A percentile compares a stretch with the other conserved stretches of the same genome.
Evolutionary conservation across 148 eudicot genomes (phyloP).

Genomic region (Spergularia marina): DNA sequence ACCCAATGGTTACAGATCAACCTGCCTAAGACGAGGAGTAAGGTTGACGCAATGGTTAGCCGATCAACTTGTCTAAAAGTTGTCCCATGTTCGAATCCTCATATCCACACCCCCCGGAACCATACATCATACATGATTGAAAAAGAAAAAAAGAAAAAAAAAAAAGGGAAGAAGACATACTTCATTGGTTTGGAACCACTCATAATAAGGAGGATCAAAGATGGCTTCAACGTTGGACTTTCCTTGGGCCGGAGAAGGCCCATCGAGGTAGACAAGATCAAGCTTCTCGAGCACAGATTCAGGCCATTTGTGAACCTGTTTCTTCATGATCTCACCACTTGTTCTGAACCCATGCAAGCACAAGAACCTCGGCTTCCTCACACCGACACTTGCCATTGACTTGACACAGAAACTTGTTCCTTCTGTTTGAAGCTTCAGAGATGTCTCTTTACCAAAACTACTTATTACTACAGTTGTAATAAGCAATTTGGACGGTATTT

Average conservation of each 20-base stretch:
- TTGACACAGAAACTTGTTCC: background rate
- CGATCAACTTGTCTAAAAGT: too few species aligned
- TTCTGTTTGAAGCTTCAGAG: too few species aligned
- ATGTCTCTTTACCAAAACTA: too few species aligned
- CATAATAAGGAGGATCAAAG: constrained; percentile 91
- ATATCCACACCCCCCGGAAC: too few species aligned
- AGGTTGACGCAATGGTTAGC: too few species aligned
- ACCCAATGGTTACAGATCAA: too few species aligned
- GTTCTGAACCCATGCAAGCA: constrained; percentile 94
- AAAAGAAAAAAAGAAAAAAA: background rate
- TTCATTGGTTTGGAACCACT: constrained; percentile 79
- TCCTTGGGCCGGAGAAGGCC: constrained; percentile 53
- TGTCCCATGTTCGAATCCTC: too few species aligned
- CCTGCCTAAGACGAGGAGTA: too few species aligned
- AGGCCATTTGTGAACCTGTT: constrained; percentile 72
- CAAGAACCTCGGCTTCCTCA: constrained; percentile 53
- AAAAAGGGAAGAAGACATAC: background rate
- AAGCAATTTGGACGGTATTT: too few species aligned
- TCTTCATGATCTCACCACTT: constrained; percentile 71
- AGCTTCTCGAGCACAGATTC: constrained; percentile 46
- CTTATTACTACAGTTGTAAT: too few species aligned
- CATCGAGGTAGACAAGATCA: constrained; percentile 72
- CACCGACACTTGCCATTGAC: background rate
- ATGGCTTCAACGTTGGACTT: constrained; percentile 92
- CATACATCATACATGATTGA: background rate